Conservation (phyloP, 106 monocot species). For the Cymbidium sinense region DNA sequence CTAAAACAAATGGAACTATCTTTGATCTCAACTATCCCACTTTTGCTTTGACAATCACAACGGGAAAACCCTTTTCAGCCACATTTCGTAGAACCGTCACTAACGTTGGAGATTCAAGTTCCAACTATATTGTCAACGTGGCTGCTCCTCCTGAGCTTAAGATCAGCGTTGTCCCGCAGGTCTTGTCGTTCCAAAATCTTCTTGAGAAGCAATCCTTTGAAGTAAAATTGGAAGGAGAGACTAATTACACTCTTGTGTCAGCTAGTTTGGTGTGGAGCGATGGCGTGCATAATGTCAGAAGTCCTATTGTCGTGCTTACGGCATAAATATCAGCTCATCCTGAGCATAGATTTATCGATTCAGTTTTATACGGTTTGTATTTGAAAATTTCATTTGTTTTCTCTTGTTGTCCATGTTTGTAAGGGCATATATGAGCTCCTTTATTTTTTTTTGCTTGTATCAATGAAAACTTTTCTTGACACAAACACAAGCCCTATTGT, state of each 20-base stretch:
- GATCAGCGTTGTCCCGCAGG: conserved; percentile 11
- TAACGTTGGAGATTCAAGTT: conserved; percentile 12
- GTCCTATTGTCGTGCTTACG: conserved; percentile 32
- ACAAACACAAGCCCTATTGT: too few species aligned
- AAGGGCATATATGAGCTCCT: too few species aligned
- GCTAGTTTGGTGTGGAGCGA: conserved; percentile 36
- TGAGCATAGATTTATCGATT: too few species aligned
- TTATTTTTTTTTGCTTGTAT: too few species aligned
- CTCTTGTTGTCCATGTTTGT: too few species aligned
- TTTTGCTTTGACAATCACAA: not conserved
- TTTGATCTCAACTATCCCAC: conserved; percentile 22
- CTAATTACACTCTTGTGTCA: not conserved
- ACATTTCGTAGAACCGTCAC: conserved; percentile 16
- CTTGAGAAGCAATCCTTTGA: conserved; percentile 17
- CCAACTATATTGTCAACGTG: conserved; percentile 8
- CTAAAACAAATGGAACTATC: conserved; percentile 3
- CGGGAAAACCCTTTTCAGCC: not conserved
- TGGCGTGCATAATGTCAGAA: conserved; percentile 31
- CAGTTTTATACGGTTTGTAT: too few species aligned
- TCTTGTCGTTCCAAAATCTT: conserved; percentile 13
- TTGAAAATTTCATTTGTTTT: too few species aligned
- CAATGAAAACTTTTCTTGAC: too few species aligned
- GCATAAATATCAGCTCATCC: too few species aligned
- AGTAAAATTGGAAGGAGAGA: conserved; percentile 16
- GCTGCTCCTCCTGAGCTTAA: not conserved